Evolutionary conservation across 345 rosid species (phyloP).

Genomic region (Clausena lansium): DNA sequence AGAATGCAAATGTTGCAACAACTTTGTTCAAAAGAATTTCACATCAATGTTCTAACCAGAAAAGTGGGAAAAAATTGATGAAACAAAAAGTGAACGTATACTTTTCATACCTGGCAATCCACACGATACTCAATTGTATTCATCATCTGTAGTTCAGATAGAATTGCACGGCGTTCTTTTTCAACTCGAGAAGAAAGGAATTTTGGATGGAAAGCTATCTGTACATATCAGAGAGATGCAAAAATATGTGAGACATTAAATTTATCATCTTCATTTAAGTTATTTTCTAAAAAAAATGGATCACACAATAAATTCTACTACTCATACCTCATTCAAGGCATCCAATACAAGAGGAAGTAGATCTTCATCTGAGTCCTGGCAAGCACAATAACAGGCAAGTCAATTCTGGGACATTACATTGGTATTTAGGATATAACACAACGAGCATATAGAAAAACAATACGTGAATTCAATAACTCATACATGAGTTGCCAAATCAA

Average conservation of each 20-base stretch:
- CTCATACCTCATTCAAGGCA: slow-evolving; percentile 88
- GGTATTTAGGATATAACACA: background rate
- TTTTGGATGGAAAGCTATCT: slow-evolving; percentile 96
- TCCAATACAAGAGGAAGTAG: slow-evolving; percentile 82
- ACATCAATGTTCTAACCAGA: background rate
- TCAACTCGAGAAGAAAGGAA: slow-evolving; percentile 96
- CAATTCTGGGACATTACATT: slow-evolving; percentile 10
- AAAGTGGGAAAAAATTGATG: slow-evolving; percentile 16
- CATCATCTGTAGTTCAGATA: slow-evolving; percentile 99
- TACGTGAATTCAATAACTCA: background rate
- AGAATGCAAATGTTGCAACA: slow-evolving; percentile 94
- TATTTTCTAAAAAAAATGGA: background rate
- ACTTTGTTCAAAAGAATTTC: slow-evolving; percentile 42
- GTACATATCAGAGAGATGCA: slow-evolving; percentile 22
- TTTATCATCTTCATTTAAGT: background rate
- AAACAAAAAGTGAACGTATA: slow-evolving; percentile 20
- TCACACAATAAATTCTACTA: background rate
- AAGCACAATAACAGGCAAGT: slow-evolving; percentile 27
- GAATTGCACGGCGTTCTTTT: slow-evolving; percentile 98
- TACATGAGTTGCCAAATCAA: background rate
- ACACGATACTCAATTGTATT: slow-evolving; percentile 99
- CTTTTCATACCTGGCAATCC: slow-evolving; percentile 81
- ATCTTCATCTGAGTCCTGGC: slow-evolving; percentile 81
- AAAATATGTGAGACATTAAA: background rate
- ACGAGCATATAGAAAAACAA: background rate